Conservation (phyloP, 108 stramenopile genomes). For the Nitzschia sp. region DNA sequence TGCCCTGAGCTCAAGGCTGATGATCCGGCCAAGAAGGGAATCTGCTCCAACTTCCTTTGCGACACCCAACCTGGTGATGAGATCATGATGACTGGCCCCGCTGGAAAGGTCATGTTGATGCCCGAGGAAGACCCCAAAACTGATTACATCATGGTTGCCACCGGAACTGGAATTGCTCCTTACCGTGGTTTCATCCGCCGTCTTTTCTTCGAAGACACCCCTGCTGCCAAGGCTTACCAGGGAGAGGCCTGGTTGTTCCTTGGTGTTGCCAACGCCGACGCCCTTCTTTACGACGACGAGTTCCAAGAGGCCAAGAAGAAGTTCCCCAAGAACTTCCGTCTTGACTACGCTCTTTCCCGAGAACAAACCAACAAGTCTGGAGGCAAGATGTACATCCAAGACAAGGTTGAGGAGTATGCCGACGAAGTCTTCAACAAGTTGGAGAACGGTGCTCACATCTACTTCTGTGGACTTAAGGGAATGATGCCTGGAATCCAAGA, state of each 20-base stretch:
- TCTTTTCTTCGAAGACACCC: constrained; percentile 93
- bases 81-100: constrained; percentile 92
- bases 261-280: constrained; percentile 94
- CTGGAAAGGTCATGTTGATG: constrained; percentile 98
- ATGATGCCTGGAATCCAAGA: constrained; percentile 98
- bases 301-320: constrained; percentile 86
- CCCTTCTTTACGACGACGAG: constrained; percentile 95
- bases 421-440: constrained; percentile 94
- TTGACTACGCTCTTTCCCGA: constrained; percentile 96
- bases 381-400: constrained; percentile 99
- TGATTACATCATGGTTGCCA: constrained; percentile 98
- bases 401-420: constrained; percentile 96
- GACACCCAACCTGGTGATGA: constrained; percentile 89
- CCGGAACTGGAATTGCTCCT: constrained; percentile 97
- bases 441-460: constrained; percentile 92
- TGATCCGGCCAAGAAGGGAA: constrained; percentile 97
- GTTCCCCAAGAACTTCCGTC: constrained; percentile 91
- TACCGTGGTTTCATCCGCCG: constrained; percentile 97
- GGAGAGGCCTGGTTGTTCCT: constrained; percentile 97
- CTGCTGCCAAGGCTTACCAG: constrained; percentile 88
- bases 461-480: constrained; percentile 98
- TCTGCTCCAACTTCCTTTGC: constrained; percentile 98
- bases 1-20: constrained; percentile 94
- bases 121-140: constrained; percentile 93
- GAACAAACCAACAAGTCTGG: constrained; percentile 93